Evolutionary conservation across 2,329 filamentous ascomycete species (phyloP), one percentile per base, ranked within the genome.

Genomic region (Xylariaceae sp.): DNA sequence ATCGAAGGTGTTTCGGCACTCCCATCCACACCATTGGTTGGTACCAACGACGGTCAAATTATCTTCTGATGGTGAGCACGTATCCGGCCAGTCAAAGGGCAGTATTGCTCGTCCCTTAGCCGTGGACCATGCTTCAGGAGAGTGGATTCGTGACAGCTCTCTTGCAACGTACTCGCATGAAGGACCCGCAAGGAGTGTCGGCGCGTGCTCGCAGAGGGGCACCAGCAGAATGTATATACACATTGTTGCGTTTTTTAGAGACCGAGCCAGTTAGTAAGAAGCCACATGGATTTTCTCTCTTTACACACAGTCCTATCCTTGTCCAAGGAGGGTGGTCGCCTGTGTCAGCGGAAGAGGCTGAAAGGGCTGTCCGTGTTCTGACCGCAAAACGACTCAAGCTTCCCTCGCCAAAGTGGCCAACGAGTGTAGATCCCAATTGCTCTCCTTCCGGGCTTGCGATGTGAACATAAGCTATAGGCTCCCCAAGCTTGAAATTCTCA

Each of bases 1-100:
- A 13, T 18, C 35, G 10, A 16, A 20, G 10, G 35, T 64, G 39
- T 67, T 67, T 13, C 57, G 53, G 26, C 66, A 68, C 51, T 67
- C 66, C 65, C 64, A 67, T 2, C 66, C 62, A 50, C 66, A 68
- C 51, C 58, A 66, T 4, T 52, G 45, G n/a, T 50, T 57, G 16
- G 59, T 63, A 36, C 23, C 20, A 3, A 63, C 32, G 4, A 45
- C 36, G 8, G 36, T 37, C 16, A 58, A 50, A 42, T 65, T 67
- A 5, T 43, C 43, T 1, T 36, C 37, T 18, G 36, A 33, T 21
- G 64, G 65, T 27, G 58, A 47, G 33, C 64, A 67, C 8, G 40
- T 32, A 8, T 62, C 54, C 1, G 58, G 52, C 53, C 59, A 57
- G 10, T 45, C 26, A 53, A 66, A 65, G 16, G 61, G 63, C 1